Evolutionary conservation across 345 rosid genomes (phyloP), one percentile per base, ranked within the genome.

Genomic region (Pugionium dolabratum): DNA sequence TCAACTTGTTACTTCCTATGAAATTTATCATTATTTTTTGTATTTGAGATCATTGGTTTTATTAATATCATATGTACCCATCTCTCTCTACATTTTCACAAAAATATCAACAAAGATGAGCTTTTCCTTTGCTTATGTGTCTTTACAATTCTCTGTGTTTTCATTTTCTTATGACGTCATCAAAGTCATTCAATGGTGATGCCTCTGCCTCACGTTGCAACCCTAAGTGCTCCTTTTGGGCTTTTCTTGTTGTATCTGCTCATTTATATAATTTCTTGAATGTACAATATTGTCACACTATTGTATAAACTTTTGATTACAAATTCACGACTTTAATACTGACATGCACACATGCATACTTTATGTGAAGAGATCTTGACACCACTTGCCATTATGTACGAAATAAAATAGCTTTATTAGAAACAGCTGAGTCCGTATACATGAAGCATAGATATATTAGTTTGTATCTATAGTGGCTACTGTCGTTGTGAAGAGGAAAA

Each of bases 31-130:
- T 36, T 52, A 27, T 7, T 49, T 25, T 0, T 31, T 65, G 9
- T 41, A 48, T 45, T 53, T 42, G 26, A 49, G 18, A 67, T 30
- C 18, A 47, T 7, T 46, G 42, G 34, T 59, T 31, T 31, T 48
- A 44, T 43, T 46, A 41, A 34, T 53, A 62, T 18, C 51, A 55
- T 51, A 53, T 54, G 29, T 73, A 37, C 73, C 69, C 77, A 74
- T 61, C 54, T 74, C 65, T 67, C 71, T 58, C 57, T 53, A 55
- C 56, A 72, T 76, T 83, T 81, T 70, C 85, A 79, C 82, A 64
- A 64, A 78, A 81, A 67, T 54, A 75, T 70, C 51, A 9, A 70
- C 41, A 61, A 42, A 64, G 32, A 65, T 35, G 53, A 60, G 53
- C 70, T 70, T 58, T 54, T 65, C 52, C 52, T 71, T 26, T 25